Base-by-base conservation (phyloP, 1,284 basidiomycete species). In the Cutaneotrichosporon cutaneum region DNA sequence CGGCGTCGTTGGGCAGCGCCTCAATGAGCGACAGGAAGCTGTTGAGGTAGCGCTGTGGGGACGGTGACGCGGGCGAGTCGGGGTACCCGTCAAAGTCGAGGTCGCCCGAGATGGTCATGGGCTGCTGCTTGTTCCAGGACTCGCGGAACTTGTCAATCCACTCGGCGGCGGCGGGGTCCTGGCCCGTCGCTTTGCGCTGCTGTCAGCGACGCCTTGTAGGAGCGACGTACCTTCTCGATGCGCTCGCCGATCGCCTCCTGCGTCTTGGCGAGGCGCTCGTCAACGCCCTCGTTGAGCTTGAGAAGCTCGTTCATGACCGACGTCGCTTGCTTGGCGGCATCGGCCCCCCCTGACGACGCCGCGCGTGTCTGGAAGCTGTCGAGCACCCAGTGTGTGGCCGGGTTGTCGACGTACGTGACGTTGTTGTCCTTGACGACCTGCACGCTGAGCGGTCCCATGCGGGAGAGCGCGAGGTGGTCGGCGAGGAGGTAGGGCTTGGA, bases 61-160 rank as follows among this genome's bases (percentile, higher is more conserved):
- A 58, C 6, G 61, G 61, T 13, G 26, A 33, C 4, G 61, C 61
- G 22, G 61, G 56, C 36, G 52, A 55, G 56, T 62, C 61, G 45
- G 61, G 61, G 39, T 62, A 62, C 1, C 61, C 61, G 53, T 62
- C 61, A 45, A 62, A 62, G 56, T 62, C 61, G 47, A 62, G 56
- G 35, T 58, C 53, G 27, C 56, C 61, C 18, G 22, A 22, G 47
- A 55, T 55, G 21, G 16, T 24, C 35, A 62, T 50, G 4, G 57
- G 61, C 56, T 62, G 61, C 35, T 54, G 47, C 56, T 62, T 62
- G 26, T 42, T 30, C 61, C 61, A 62, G 21, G 35, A 35, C 5
- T 30, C 35, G 53, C 61, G 61, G 56, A 62, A 62, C 45, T 51
- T 54, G 33, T 58, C 53, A n/a, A 58, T 44, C 61, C 61, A 62